These are phyloP conservation scores for Phalaenopsis hybrid DNA, from an alignment of 116 monocot genomes.

Conservation along the genomic window DNA sequence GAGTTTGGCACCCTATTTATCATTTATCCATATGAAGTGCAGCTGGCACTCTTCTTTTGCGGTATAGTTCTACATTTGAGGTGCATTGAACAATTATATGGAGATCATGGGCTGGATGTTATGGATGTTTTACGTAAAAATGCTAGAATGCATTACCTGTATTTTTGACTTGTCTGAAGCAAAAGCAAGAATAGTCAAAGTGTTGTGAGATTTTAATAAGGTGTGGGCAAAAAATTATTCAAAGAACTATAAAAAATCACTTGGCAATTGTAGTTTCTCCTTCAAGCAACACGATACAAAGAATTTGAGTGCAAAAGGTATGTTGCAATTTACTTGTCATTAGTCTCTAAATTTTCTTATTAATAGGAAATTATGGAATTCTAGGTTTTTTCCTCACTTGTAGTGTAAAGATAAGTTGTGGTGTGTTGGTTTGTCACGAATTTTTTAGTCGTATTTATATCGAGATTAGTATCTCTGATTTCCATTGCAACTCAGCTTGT, in stretches of 20 bases:
- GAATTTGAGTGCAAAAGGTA: slow-evolving; percentile 90
- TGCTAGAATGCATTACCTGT: slow-evolving; percentile 64
- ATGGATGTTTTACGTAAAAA: slow-evolving; percentile 66
- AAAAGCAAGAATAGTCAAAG: slow-evolving; percentile 50
- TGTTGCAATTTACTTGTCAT: not conserved
- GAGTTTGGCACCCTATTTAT: not conserved
- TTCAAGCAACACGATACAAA: slow-evolving; percentile 98
- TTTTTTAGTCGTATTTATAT: not conserved
- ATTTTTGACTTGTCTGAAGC: slow-evolving; percentile 61
- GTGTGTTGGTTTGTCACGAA: not conserved
- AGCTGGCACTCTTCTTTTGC: not conserved
- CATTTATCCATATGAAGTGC: not conserved
- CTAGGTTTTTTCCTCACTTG: not conserved
- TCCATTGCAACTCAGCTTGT: slow-evolving; percentile 52
- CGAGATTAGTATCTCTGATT: not conserved
- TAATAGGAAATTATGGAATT: not conserved
- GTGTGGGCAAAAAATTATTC: slow-evolving; percentile 93
- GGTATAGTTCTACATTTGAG: slow-evolving; percentile 40
- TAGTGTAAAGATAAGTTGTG: not conserved
- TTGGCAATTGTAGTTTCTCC: slow-evolving; percentile 89
- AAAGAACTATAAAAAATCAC: slow-evolving; percentile 89
- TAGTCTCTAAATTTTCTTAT: not conserved
- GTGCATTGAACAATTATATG: slow-evolving; percentile 53
- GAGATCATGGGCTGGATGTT: slow-evolving; percentile 53
- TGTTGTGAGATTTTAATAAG: slow-evolving; percentile 77